Percentiles rank a stretch among this genome's conserved stretches.
Conservation (phyloP, 345 rosid species). For the Boechera retrofracta region DNA sequence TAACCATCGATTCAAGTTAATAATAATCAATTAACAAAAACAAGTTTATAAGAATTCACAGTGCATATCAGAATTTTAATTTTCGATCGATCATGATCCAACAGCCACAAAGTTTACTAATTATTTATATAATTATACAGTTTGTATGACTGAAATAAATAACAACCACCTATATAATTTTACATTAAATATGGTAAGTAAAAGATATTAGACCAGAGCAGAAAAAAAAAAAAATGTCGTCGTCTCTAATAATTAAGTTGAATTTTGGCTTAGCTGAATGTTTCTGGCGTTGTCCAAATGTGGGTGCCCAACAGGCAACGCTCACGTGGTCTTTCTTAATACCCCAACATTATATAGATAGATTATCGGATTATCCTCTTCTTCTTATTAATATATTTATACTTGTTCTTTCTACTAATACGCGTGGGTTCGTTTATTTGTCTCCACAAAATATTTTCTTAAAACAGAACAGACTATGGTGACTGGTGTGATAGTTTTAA, state of each 20-base stretch:
- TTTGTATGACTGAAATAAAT: neutral
- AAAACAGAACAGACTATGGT: neutral
- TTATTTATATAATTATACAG: neutral
- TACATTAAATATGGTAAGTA: too few species aligned
- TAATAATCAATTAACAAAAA: too few species aligned
- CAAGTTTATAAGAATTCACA: too few species aligned
- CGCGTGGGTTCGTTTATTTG: neutral
- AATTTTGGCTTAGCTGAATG: slow-evolving; percentile 14
- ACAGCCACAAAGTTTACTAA: neutral
- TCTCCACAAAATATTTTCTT: neutral
- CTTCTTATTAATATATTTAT: neutral
- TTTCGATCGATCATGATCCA: neutral
- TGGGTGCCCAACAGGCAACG: slow-evolving; percentile 22
- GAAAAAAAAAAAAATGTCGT: neutral
- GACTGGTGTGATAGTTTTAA: neutral
- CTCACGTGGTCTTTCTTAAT: slow-evolving; percentile 17
- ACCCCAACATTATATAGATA: neutral
- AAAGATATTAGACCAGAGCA: neutral
- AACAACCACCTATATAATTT: too few species aligned
- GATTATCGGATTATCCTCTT: neutral
- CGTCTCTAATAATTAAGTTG: slow-evolving; percentile 13
- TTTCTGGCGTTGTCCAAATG: slow-evolving; percentile 31
- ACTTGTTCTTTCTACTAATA: neutral
- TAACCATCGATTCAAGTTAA: too few species aligned
- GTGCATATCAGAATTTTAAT: neutral